Conservation (phyloP, 2,329 filamentous ascomycete genomes). For the Alternaria triticimaculans region DNA sequence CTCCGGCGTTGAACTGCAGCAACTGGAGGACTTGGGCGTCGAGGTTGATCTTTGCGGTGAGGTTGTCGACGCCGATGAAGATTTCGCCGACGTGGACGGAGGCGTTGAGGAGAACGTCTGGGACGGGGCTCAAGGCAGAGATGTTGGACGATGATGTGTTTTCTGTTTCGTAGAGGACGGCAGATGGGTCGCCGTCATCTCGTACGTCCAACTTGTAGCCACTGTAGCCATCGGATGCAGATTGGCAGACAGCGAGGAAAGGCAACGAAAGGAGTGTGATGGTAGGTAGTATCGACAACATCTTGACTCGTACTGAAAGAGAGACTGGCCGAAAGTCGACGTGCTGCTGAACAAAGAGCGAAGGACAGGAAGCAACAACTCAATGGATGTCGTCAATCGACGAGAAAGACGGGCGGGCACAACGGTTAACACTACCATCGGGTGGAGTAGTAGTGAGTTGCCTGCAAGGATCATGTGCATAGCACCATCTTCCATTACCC, state of each 20-base stretch:
- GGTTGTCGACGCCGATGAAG: conserved; percentile 64
- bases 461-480: conserved; percentile 30
- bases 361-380: conserved; percentile 20
- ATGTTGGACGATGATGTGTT: conserved; percentile 55
- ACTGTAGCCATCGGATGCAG: conserved; percentile 58
- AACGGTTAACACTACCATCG: conserved; percentile 26
- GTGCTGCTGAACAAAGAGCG: conserved; percentile 19
- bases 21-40: conserved; percentile 65
- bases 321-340: conserved; percentile 34
- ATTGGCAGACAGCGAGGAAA: conserved; percentile 41
- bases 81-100: conserved; percentile 65
- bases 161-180: conserved; percentile 62
- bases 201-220: conserved; percentile 60
- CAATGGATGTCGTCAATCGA: conserved; percentile 21
- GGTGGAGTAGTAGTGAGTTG: conserved; percentile 25
- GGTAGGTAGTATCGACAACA: conserved; percentile 33
- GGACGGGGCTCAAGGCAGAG: conserved; percentile 53
- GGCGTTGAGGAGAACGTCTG: conserved; percentile 68
- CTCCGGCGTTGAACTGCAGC: conserved; percentile 66
- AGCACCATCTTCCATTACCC: conserved; percentile 18
- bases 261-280: conserved; percentile 43
- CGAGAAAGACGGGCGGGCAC: neutral
- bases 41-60: conserved; percentile 67
- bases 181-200: conserved; percentile 58
- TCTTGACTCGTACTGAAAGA: conserved; percentile 21